phyloP scores from a whole-genome alignment of 1,284 basidiomycete species.

The Sporisorium graminicola region DNA sequence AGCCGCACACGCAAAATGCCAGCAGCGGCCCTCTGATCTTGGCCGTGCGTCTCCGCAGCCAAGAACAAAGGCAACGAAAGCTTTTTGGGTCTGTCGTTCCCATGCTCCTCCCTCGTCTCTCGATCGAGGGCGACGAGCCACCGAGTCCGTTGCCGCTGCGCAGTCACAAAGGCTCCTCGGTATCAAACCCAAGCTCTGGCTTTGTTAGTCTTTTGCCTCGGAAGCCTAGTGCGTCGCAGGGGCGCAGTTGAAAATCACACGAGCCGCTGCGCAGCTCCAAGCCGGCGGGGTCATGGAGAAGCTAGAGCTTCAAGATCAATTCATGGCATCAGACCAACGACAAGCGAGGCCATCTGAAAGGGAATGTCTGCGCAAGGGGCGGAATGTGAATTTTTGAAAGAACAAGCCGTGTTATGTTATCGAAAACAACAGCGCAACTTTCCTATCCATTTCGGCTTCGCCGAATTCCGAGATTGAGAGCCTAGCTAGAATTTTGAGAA shows the following conservation, averaged over 20 bases:
- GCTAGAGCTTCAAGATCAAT: too few species aligned
- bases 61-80: background rate
- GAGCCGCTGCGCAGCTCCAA: background rate
- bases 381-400: background rate
- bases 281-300: background rate
- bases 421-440: too few species aligned
- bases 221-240: background rate
- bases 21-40: conserved; percentile 4
- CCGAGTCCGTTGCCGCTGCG: too few species aligned
- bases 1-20: background rate
- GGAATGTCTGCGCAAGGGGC: background rate
- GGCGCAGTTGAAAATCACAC: background rate
- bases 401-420: background rate
- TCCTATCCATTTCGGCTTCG: background rate
- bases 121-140: too few species aligned
- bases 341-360: conserved; percentile 6
- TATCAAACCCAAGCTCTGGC: background rate
- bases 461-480: background rate
- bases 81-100: background rate
- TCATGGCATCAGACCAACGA: too few species aligned
- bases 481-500: conserved; percentile 5
- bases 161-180: background rate
- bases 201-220: background rate
- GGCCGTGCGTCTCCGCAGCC: background rate
- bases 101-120: background rate